Base-by-base conservation (phyloP, 1,139 yeast species). In the Pichia sp. region DNA sequence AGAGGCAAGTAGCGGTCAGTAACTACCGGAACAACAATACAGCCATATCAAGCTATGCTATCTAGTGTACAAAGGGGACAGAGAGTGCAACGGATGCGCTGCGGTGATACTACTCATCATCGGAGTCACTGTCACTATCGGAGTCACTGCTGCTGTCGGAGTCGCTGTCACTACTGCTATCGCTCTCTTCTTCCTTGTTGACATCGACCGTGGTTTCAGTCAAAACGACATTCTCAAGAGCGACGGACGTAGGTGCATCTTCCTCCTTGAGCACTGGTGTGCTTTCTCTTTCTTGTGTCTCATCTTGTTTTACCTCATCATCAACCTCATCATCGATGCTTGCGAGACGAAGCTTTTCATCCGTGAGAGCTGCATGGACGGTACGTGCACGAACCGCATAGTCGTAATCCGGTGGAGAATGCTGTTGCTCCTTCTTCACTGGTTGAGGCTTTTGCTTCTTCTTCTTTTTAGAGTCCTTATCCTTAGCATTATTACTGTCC, bases 321-420 rank as follows among this genome's bases (percentile, higher is more conserved):
- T 40, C 40, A 10, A 35, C 41, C 16, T 35, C 41, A 14, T 34
- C 39, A 10, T 57, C 65, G 10, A 62, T 55, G 1, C 74, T 74
- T 36, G 53, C 59, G 24, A 72, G 47, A 4, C 35, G 46, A 1
- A 69, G 42, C 2, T 44, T 53, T 33, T 66, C 69, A 1, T 60
- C 75, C 1, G 63, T 60, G 52, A 72, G 50, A 0, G 51, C 53
- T 27, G 50, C 40, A 22, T 68, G 47, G 11, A 72, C 50, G 27
- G 52, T 57, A 46, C 62, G 59, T 22, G 78, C 74, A 48, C 74
- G 60, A 11, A 56, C 48, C 1, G 72, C 77, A 44, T 64, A 67
- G 24, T 64, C 67, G 25, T 55, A 50, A 27, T 41, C 51, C 10
- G 50, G 47, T 13, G 39, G 24, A 11, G 29, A 21, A 11, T 27